Evolutionary conservation across 2,329 filamentous ascomycete species (phyloP), one percentile per base, ranked within the genome.

Genomic region (Pestalotiopsis sp.): DNA sequence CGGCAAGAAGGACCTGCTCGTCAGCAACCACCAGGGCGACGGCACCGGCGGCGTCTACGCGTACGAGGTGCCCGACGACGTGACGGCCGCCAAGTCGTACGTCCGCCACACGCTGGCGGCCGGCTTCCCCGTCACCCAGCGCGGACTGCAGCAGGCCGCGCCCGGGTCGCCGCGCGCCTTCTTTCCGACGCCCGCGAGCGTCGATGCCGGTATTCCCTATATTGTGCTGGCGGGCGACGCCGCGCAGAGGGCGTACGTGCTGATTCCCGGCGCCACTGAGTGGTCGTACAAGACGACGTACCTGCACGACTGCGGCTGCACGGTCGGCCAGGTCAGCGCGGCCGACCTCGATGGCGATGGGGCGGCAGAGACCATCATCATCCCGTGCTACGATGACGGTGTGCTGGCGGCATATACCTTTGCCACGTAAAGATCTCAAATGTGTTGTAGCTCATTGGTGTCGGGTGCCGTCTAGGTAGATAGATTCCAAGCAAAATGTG

Each of bases 1-100:
- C 35, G 59, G 59, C 35, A 35, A 38, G 14, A 40, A 39, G 2
- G 59, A 62, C 14, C 59, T 62, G 14, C 59, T 62, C 4, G 59
- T 62, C 11, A 38, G 22, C n/a, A 62, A 62, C 35, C 59, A 62
- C 30, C 30, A 62, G 35, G 59, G 59, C 24, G 59, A 62, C 35
- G 59, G 59, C 59, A 62, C 59, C 59, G 59, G 59, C 35, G 26
- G 30, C 24, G 59, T 62, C 59, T 62, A 62, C 59, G 59, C 59
- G 13, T 62, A 62, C 59, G 59, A 62, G 59, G 20, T 62, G 11
- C 59, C 59, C 35, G 59, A 26, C 26, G 35, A 62, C 59, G 38
- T 62, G 24, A 62, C 59, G 17, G 17, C 38, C 14, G 59, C 30
- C 59, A 62, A 40, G 35, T 26, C 14, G 3, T 62, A 40, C 30